These are phyloP conservation scores for Odontarrhena argentea DNA, from an alignment of 345 rosid genomes.

Conservation along the genomic window DNA sequence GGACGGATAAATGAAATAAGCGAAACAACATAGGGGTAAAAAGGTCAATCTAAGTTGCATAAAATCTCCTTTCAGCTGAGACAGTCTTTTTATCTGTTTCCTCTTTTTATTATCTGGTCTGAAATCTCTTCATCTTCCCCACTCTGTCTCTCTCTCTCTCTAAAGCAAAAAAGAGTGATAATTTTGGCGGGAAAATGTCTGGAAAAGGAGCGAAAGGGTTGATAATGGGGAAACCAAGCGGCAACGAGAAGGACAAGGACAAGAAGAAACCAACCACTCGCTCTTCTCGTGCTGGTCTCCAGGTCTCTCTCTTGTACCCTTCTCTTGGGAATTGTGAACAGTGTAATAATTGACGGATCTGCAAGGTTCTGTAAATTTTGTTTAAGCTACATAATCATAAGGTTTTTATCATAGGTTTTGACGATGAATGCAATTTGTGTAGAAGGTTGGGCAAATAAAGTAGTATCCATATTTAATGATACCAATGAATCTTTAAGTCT, in stretches of 20 bases:
- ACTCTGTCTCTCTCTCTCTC: conserved; percentile 3
- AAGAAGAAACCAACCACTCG: conserved; percentile 76
- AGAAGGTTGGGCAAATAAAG: not conserved
- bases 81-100: not conserved
- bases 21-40: conserved; percentile 16
- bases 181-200: conserved; percentile 46
- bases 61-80: not conserved
- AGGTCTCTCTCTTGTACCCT: conserved; percentile 45
- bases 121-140: conserved; percentile 1
- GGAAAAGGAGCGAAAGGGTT: conserved; percentile 68
- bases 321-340: conserved; percentile 17
- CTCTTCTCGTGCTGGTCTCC: conserved; percentile 83
- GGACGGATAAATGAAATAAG: not conserved
- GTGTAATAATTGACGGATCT: conserved; percentile 24
- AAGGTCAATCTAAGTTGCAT: not conserved
- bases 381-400: not conserved
- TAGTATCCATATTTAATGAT: conserved; percentile 8
- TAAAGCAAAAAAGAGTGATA: not conserved
- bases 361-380: not conserved
- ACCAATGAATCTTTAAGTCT: not conserved
- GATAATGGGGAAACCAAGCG: conserved; percentile 47
- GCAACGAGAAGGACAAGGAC: conserved; percentile 67
- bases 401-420: not conserved
- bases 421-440: conserved; percentile 2
- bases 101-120: not conserved